Evolutionary conservation across 1,139 yeast genomes (phyloP), one percentile per base, ranked within the genome.

Genomic region (Blastobotrys elegans): DNA sequence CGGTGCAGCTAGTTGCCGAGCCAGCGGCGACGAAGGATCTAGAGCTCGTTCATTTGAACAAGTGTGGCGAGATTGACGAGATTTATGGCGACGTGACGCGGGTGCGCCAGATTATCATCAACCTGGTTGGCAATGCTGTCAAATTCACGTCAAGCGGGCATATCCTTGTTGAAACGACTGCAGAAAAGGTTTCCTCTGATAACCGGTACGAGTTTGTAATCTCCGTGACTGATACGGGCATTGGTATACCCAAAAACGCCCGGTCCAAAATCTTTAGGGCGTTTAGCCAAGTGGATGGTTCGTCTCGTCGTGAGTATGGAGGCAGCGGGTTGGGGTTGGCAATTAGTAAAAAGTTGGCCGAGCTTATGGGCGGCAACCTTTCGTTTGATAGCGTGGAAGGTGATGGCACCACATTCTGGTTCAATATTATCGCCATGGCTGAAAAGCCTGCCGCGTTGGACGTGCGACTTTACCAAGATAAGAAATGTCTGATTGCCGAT

Each of bases 311-410:
- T 50, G 75, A 68, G 2, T 76, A 71, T 62, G 84, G 84, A 11
- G 84, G 84, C 2, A 71, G 82, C 0, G 84, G 84, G 0, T 64
- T 79, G 17, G 84, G 84, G 1, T 63, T 79, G 40, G 79, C 83
- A 0, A 79, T 79, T 44, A 76, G 81, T 16, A 78, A 77, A 56
- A 77, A 76, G 58, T 66, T 79, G 29, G 76, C 79, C 0, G 81
- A 77, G 48, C 60, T 77, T 31, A 79, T 79, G 84, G 80, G 80
- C 31, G 84, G 84, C 1, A 65, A 66, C 6, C 66, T 79, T 31
- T 68, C 74, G 3, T 77, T 77, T 57, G 77, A 75, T 27, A 75
- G 80, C 55, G 61, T 57, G 10, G 80, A 75, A 54, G 78, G 78
- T 2, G 62, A 64, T 29, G 84, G 84, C 0, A 74, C 81, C 2